These are phyloP conservation scores for Diaporthe ampelina DNA, from an alignment of 2,329 filamentous ascomycete species.

Conservation along the genomic window DNA sequence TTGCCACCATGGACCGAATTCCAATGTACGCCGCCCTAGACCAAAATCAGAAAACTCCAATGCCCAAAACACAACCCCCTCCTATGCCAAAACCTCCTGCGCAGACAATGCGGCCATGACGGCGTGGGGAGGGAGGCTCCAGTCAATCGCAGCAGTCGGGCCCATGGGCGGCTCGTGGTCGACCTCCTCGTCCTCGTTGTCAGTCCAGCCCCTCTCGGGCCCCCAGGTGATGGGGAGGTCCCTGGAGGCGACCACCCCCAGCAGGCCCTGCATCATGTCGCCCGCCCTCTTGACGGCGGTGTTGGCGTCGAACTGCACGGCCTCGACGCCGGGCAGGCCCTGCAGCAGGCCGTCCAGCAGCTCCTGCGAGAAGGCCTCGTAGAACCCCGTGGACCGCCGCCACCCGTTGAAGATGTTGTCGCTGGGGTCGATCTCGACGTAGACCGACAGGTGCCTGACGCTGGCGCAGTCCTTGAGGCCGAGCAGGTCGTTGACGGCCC, in stretches of 20 bases:
- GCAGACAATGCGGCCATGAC: slow-evolving; percentile 28
- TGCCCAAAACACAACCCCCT: neutral
- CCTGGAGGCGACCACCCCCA: slow-evolving; percentile 64
- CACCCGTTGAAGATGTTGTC: slow-evolving; percentile 77
- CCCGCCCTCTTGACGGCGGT: slow-evolving; percentile 74
- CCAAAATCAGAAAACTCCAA: slow-evolving; percentile 9
- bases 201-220: slow-evolving; percentile 75
- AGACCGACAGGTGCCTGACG: slow-evolving; percentile 73
- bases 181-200: slow-evolving; percentile 58
- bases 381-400: slow-evolving; percentile 75
- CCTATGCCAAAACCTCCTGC: slow-evolving; percentile 19
- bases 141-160: slow-evolving; percentile 25
- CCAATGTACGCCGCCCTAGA: neutral
- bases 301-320: slow-evolving; percentile 79
- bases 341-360: slow-evolving; percentile 70
- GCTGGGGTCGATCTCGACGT: slow-evolving; percentile 80
- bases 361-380: slow-evolving; percentile 74
- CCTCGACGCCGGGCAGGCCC: slow-evolving; percentile 67
- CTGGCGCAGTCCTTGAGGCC: slow-evolving; percentile 74
- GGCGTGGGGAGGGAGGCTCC: slow-evolving; percentile 16
- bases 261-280: slow-evolving; percentile 73
- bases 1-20: neutral
- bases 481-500: slow-evolving; percentile 76
- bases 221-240: slow-evolving; percentile 74
- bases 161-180: slow-evolving; percentile 32